A percentile compares a stretch with the other conserved stretches of the same genome.
These are phyloP conservation scores for Leptosphaerulina australis DNA, from an alignment of 2,329 filamentous ascomycete species.

Conservation along the genomic window DNA sequence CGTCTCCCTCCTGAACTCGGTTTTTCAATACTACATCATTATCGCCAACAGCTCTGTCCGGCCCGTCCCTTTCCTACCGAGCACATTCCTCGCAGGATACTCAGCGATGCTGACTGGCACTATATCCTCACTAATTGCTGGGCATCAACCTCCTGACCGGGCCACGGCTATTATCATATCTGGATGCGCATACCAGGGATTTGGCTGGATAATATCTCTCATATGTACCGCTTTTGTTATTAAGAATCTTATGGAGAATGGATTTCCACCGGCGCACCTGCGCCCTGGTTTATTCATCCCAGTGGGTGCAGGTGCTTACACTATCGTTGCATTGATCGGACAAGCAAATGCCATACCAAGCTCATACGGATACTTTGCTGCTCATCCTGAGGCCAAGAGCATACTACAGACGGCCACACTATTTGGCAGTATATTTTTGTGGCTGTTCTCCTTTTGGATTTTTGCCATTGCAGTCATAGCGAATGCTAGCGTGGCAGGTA, in stretches of 20 bases:
- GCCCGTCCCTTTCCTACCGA: constrained; percentile 70
- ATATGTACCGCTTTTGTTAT: constrained; percentile 74
- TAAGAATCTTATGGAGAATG: constrained; percentile 66
- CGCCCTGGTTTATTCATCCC: constrained; percentile 74
- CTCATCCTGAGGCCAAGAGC: constrained; percentile 23
- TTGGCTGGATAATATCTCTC: constrained; percentile 68
- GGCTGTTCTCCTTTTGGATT: constrained; percentile 65
- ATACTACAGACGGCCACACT: constrained; percentile 52
- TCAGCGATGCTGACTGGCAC: constrained; percentile 73
- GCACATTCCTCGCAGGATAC: constrained; percentile 72
- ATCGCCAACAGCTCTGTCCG: constrained; percentile 63
- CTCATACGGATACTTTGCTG: constrained; percentile 31
- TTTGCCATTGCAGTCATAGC: constrained; percentile 50
- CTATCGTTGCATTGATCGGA: constrained; percentile 71
- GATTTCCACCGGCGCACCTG: constrained; percentile 65
- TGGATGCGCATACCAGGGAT: constrained; percentile 70
- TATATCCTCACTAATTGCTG: constrained; percentile 67
- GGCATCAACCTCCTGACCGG: constrained; percentile 60
- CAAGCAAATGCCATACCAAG: constrained; percentile 62
- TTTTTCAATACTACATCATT: constrained; percentile 63
- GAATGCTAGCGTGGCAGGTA: constrained; percentile 19
- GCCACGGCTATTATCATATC: constrained; percentile 67
- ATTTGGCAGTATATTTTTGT: constrained; percentile 62
- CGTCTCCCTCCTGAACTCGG: constrained; percentile 41
- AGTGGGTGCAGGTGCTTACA: constrained; percentile 72